Percentiles rank a stretch among this genome's conserved stretches.
Conservation (phyloP, 108 stramenopile species). For the Nitzschia palea region DNA sequence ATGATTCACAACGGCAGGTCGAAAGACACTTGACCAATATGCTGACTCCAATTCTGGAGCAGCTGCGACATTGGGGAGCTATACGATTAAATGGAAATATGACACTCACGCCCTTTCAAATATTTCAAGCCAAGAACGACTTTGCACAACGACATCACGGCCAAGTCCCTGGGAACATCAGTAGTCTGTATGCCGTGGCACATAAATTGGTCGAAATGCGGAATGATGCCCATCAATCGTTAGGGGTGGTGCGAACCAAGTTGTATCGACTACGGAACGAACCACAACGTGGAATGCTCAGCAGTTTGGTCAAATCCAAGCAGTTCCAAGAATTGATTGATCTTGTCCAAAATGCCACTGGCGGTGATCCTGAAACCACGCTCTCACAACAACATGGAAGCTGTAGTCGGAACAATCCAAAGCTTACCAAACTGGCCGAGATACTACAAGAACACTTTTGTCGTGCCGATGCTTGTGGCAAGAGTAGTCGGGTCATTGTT, state of each 20-base stretch:
- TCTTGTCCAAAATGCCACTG: conserved; percentile 42
- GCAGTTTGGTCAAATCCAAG: conserved; percentile 29
- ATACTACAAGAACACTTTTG: conserved; percentile 81
- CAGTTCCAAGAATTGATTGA: conserved; percentile 45
- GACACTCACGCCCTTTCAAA: conserved; percentile 44
- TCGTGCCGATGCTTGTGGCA: conserved; percentile 42
- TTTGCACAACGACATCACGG: conserved; percentile 38
- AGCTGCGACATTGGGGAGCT: conserved; percentile 39
- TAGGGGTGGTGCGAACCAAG: conserved; percentile 52
- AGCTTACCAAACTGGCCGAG: conserved; percentile 72
- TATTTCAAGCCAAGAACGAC: conserved; percentile 45
- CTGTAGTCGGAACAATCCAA: conserved; percentile 50
- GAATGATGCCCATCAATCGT: conserved; percentile 41
- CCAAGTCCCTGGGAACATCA: conserved; percentile 10
- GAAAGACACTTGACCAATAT: conserved; percentile 54
- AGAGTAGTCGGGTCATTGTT: conserved; percentile 81
- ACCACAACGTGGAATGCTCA: conserved; percentile 32
- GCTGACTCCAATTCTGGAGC: conserved; percentile 47
- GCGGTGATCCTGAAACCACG: background rate
- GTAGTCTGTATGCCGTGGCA: conserved; percentile 35
- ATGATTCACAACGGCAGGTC: conserved; percentile 37
- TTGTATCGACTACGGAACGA: conserved; percentile 34
- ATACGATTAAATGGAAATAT: conserved; percentile 31
- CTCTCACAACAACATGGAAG: conserved; percentile 13
- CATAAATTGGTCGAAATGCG: conserved; percentile 52